These are phyloP conservation scores for Aspergillus flavus DNA, from an alignment of 2,329 filamentous ascomycete genomes.

Conservation along the genomic window DNA sequence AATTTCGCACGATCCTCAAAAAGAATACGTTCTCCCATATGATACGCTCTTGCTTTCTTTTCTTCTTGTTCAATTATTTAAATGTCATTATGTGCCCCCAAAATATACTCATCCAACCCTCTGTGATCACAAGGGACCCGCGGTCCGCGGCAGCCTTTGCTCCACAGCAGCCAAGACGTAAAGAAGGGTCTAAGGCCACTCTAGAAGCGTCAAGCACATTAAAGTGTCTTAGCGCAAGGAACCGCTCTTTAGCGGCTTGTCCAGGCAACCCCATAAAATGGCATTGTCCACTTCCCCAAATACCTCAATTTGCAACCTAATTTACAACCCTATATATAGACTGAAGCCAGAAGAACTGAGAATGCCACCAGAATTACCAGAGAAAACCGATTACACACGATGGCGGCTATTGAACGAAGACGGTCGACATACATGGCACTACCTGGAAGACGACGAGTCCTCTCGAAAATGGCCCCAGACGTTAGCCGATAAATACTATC, in stretches of 20 bases:
- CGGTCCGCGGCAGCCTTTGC: neutral
- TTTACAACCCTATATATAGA: neutral
- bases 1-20: neutral
- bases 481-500: conserved; percentile 5
- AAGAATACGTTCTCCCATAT: neutral
- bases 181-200: neutral
- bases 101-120: neutral
- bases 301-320: neutral
- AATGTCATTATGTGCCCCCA: neutral
- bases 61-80: neutral
- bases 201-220: neutral
- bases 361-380: neutral
- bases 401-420: conserved; percentile 2
- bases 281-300: neutral
- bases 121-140: neutral
- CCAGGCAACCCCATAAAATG: neutral
- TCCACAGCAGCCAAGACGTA: neutral
- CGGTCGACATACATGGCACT: conserved; percentile 8
- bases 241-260: neutral
- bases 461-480: conserved; percentile 1
- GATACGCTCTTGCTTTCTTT: neutral
- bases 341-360: neutral
- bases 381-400: neutral
- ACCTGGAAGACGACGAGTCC: conserved; percentile 2
- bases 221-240: neutral